Evolutionary conservation across 345 rosid species (phyloP).

Genomic region (Barbarea vulgaris): DNA sequence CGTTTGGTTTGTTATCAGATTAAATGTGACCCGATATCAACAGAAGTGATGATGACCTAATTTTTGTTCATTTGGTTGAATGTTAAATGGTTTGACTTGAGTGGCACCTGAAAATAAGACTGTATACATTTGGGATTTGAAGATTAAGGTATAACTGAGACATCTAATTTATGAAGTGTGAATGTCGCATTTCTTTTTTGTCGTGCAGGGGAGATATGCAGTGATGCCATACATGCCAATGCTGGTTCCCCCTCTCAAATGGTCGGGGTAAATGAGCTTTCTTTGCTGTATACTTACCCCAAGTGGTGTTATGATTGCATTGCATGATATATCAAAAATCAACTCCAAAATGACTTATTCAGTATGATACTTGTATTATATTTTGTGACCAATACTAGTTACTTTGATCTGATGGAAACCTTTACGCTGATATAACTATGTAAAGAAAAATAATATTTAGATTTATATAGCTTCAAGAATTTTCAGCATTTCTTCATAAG

Average conservation of each 20-base stretch:
- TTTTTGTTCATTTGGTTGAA: slow-evolving; percentile 22
- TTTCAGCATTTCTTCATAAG: slow-evolving; percentile 13
- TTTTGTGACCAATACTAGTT: slow-evolving; percentile 20
- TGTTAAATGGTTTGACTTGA: slow-evolving; percentile 14
- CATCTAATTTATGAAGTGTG: slow-evolving; percentile 20
- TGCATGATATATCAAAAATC: background rate
- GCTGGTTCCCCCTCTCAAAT: slow-evolving; percentile 93
- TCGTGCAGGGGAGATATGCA: slow-evolving; percentile 86
- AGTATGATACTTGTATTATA: background rate
- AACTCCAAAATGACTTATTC: slow-evolving; percentile 19
- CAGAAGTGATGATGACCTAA: background rate
- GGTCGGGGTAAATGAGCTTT: slow-evolving; percentile 74
- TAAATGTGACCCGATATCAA: background rate
- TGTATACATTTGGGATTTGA: slow-evolving; percentile 3
- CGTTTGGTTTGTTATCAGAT: slow-evolving; percentile 24
- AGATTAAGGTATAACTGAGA: slow-evolving; percentile 8
- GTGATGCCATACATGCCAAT: slow-evolving; percentile 99
- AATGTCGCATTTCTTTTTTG: slow-evolving; percentile 29
- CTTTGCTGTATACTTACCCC: slow-evolving; percentile 21
- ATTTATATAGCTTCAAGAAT: slow-evolving; percentile 5
- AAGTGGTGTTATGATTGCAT: slow-evolving; percentile 23
- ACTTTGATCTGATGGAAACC: slow-evolving; percentile 13
- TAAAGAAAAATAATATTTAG: background rate
- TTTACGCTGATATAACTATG: slow-evolving; percentile 3
- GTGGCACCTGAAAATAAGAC: slow-evolving; percentile 5